Percentiles rank a stretch among this genome's conserved stretches.
Evolutionary conservation across 176 grass and related monocot genomes (phyloP).

Genomic region (Triticum aestivum): IWGSC_CS_RefSeq_v2.1 NC_057795.1:622873637-622874136

Average conservation of each 20-base stretch:
- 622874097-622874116: neutral
- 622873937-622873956: neutral
- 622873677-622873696: neutral
- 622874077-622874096: neutral
- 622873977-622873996: constrained; percentile 80
- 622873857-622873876: neutral
- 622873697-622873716: neutral
- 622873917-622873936: neutral
- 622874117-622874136: neutral
- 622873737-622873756: too few species aligned
- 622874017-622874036: constrained; percentile 69
- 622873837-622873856: too few species aligned
- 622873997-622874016: constrained; percentile 91
- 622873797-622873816: neutral
- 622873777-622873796: neutral
- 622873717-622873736: too few species aligned
- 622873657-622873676: neutral
- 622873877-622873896: neutral
- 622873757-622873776: neutral
- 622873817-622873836: neutral
- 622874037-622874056: constrained; percentile 57
- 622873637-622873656: constrained; percentile 25
- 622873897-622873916: neutral
- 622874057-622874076: constrained; percentile 19
- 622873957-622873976: constrained; percentile 54